Percentiles rank a stretch among this genome's conserved stretches.
Conservation (phyloP, 2,329 filamentous ascomycete genomes). For the Amylocarpus encephaloides region DNA sequence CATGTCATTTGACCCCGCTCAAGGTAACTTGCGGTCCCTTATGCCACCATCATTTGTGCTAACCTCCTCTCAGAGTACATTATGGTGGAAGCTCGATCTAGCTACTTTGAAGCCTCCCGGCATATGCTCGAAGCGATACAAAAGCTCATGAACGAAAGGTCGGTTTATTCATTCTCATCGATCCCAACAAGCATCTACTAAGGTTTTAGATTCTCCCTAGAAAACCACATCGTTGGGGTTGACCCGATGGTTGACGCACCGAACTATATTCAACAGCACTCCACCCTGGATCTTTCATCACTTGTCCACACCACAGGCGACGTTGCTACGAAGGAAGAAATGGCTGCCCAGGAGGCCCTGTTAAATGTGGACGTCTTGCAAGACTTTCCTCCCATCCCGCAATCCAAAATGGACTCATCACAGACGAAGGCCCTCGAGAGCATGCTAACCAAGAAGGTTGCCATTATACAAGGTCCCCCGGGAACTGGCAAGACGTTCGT, state of each 20-base stretch:
- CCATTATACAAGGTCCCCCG: constrained; percentile 76
- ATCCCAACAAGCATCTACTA: not conserved
- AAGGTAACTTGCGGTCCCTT: constrained; percentile 43
- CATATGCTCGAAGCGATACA: constrained; percentile 71
- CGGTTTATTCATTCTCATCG: constrained; percentile 1
- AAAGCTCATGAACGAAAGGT: constrained; percentile 31
- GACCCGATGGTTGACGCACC: constrained; percentile 43
- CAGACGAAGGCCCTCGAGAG: constrained; percentile 62
- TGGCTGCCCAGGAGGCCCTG: constrained; percentile 31
- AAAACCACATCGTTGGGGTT: constrained; percentile 52
- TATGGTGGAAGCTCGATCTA: constrained; percentile 69
- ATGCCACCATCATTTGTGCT: not conserved
- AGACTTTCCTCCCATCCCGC: constrained; percentile 43
- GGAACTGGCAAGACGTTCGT: constrained; percentile 77
- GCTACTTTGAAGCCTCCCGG: constrained; percentile 72
- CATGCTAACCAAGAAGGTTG: constrained; percentile 65
- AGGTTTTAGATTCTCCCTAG: constrained; percentile 46
- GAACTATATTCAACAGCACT: constrained; percentile 43
- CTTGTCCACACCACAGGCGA: constrained; percentile 30
- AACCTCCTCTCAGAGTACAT: constrained; percentile 34
- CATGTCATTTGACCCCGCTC: constrained; percentile 59
- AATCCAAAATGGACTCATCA: constrained; percentile 57
- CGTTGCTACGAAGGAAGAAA: constrained; percentile 2
- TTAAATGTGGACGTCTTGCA: constrained; percentile 47
- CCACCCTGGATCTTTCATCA: constrained; percentile 44